Base-by-base conservation (phyloP, 306 rosid genomes). In the Coriaria nepalensis region DNA sequence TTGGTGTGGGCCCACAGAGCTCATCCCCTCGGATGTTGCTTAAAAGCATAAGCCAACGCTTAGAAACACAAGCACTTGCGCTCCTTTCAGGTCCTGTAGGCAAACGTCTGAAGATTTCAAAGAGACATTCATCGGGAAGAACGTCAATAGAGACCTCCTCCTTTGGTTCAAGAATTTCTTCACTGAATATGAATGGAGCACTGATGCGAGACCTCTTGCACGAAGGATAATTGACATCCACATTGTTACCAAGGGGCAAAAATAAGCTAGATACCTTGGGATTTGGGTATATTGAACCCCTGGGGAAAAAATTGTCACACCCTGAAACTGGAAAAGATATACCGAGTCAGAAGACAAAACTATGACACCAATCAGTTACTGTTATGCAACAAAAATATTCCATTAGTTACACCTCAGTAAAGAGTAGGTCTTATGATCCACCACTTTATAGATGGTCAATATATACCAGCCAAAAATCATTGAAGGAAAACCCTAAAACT, bases 51-150 rank as follows among this genome's bases (percentile, higher is more conserved):
- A 92, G 99, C 99, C 96, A 92, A 43, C 70, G 82, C 70, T 75
- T 92, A 44, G 99, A 86, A 66, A 92, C 96, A 35, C 73, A 58
- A 41, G 98, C 78, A 32, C 93, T 77, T 4, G 74, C 38, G 47
- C 83, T 76, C 74, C 82, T 82, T 53, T 75, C 99, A 69, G 73
- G 76, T 20, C 83, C 92, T 7, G 67, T 78, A 29, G 93, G 77
- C 74, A 92, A 75, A 68, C 96, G 74, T 57, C 90, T 82, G 56
- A 92, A 78, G 70, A 92, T 80, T 76, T 92, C 99, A 43, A 92
- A 79, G 45, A 92, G 80, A 66, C 99, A 92, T 32, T 86, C 99
- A 55, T 92, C 96, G 0, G 96, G 99, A 50, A 92, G 63, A 62
- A 74, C 57, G 55, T 82, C 93, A 7, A 92, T 73, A 10, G 94